A percentile compares a stretch with the other conserved stretches of the same genome.
Conservation (phyloP, 345 rosid genomes). For the Pugionium cornutum region DNA sequence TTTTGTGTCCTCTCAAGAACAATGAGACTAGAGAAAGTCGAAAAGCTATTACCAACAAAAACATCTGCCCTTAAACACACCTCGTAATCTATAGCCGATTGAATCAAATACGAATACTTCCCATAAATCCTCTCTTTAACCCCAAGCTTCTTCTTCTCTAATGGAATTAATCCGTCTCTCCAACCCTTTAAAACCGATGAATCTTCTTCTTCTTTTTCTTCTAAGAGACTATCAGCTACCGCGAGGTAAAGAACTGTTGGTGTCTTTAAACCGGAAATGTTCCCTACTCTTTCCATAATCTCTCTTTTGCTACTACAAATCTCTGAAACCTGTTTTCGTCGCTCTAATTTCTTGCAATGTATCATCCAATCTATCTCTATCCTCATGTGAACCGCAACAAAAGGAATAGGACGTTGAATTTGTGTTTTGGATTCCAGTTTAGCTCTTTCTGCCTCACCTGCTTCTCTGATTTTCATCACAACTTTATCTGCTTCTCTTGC, state of each 20-base stretch:
- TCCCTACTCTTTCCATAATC: not conserved
- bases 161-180: not conserved
- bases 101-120: not conserved
- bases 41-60: not conserved
- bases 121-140: not conserved
- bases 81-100: not conserved
- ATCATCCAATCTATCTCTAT: not conserved
- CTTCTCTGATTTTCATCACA: not conserved
- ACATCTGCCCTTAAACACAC: not conserved
- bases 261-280: not conserved
- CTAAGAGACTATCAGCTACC: not conserved
- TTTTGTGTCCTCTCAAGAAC: not conserved
- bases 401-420: not conserved
- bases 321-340: not conserved
- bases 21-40: not conserved
- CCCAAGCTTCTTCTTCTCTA: not conserved
- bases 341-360: not conserved
- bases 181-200: not conserved
- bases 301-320: not conserved
- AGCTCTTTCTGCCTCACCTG: not conserved
- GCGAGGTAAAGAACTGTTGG: not conserved
- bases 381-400: not conserved
- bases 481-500: not conserved
- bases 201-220: not conserved
- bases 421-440: not conserved